These are phyloP conservation scores for Linnemannia exigua DNA, from an alignment of 192 early-diverging fungal genomes.

Conservation along the genomic window DNA sequence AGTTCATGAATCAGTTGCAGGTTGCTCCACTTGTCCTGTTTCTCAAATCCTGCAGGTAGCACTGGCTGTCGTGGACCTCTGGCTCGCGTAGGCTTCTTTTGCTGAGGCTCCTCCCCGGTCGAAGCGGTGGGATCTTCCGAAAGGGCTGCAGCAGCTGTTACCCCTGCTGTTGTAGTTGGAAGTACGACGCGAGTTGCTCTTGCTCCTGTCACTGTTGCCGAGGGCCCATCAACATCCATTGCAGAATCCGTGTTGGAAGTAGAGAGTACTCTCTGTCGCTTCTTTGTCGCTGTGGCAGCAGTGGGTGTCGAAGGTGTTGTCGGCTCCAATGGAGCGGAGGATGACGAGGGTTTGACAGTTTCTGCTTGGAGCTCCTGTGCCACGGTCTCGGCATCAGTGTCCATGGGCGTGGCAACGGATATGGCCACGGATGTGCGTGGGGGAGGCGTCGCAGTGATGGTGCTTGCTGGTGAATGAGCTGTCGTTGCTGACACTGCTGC, in stretches of 20 bases:
- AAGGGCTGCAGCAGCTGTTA: background rate
- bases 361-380: background rate
- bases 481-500: no score
- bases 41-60: slow-evolving; percentile 54
- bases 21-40: slow-evolving; percentile 63
- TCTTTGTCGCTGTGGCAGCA: slow-evolving; percentile 6
- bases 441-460: background rate
- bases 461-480: background rate
- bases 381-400: background rate
- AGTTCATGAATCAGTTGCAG: slow-evolving; percentile 84
- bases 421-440: no score
- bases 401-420: background rate
- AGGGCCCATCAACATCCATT: background rate
- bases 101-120: slow-evolving; percentile 8
- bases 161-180: background rate
- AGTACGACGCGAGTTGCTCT: background rate
- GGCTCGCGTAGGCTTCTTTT: slow-evolving; percentile 3
- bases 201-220: background rate
- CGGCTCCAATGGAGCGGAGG: background rate
- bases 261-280: slow-evolving; percentile 20
- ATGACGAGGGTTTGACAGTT: background rate
- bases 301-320: background rate
- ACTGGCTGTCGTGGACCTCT: background rate
- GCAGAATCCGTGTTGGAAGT: background rate
- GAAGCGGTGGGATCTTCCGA: background rate